Evolutionary conservation across 164 flowering plant genomes (phyloP).

Genomic region (Macadamia integrifolia): DNA sequence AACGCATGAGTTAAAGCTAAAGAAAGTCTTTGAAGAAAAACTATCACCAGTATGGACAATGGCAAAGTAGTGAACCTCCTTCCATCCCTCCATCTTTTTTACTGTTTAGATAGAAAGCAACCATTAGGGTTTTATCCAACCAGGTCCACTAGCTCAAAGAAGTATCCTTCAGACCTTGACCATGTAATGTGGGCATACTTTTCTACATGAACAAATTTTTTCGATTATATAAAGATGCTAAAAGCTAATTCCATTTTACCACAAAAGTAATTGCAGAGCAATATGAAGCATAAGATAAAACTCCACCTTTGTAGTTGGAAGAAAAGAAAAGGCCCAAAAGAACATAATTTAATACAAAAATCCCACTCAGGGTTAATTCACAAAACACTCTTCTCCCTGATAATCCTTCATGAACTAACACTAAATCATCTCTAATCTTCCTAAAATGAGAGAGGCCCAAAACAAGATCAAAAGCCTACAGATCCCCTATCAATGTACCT

Average conservation of each 20-base stretch:
- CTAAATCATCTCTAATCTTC: slow-evolving; percentile 7
- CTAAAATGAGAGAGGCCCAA: slow-evolving; percentile 4
- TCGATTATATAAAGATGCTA: background rate
- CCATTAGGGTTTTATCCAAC: too few species aligned
- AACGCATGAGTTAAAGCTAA: too few species aligned
- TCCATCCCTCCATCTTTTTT: too few species aligned
- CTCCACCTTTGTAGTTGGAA: background rate
- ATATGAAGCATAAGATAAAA: background rate
- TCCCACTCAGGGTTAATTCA: slow-evolving; percentile 27
- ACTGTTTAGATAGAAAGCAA: too few species aligned
- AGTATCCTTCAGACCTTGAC: too few species aligned
- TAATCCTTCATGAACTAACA: background rate
- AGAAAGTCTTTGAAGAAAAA: too few species aligned
- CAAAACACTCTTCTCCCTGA: slow-evolving; percentile 13
- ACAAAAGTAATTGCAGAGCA: background rate
- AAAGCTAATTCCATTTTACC: background rate
- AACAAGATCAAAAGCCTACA: background rate
- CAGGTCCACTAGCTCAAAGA: too few species aligned
- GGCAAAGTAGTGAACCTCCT: too few species aligned
- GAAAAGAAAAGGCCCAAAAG: background rate
- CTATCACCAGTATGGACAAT: too few species aligned
- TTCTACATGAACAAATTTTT: background rate
- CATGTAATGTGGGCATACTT: too few species aligned
- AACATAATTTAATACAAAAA: slow-evolving; percentile 24
- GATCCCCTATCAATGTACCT: background rate